These are phyloP conservation scores for Verticillium dahliae DNA, from an alignment of 2,329 filamentous ascomycete species.

Conservation along the genomic window DNA sequence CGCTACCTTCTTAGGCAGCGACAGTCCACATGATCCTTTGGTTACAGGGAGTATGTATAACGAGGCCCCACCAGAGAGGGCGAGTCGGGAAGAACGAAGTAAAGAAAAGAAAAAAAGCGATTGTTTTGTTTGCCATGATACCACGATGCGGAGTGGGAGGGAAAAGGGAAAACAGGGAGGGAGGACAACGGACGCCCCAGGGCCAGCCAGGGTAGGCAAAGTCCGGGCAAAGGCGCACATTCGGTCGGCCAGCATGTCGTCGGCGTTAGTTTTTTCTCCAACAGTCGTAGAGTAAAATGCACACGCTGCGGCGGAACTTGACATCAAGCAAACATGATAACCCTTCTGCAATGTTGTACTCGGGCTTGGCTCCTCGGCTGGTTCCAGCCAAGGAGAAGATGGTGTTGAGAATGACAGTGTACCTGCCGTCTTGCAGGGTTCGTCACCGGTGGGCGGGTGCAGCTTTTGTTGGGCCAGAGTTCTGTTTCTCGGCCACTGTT, in stretches of 20 bases:
- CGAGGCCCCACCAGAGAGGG: neutral
- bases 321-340: neutral
- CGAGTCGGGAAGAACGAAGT: neutral
- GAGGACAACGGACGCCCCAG: neutral
- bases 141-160: neutral
- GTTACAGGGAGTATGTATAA: neutral
- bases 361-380: neutral
- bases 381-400: neutral
- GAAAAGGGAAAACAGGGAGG: neutral
- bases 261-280: neutral
- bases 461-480: neutral
- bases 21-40: neutral
- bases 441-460: neutral
- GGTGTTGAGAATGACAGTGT: neutral
- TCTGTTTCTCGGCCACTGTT: neutral
- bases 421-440: too few relatives aligned
- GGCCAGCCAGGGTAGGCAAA: neutral
- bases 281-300: neutral
- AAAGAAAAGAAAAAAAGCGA: neutral
- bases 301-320: neutral
- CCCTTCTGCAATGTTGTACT: neutral
- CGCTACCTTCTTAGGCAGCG: neutral
- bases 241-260: neutral
- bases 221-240: neutral
- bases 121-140: slow-evolving; percentile 3